Evolutionary conservation across 2,329 filamentous ascomycete genomes (phyloP).

Genomic region (Cladosporium sp.): DNA sequence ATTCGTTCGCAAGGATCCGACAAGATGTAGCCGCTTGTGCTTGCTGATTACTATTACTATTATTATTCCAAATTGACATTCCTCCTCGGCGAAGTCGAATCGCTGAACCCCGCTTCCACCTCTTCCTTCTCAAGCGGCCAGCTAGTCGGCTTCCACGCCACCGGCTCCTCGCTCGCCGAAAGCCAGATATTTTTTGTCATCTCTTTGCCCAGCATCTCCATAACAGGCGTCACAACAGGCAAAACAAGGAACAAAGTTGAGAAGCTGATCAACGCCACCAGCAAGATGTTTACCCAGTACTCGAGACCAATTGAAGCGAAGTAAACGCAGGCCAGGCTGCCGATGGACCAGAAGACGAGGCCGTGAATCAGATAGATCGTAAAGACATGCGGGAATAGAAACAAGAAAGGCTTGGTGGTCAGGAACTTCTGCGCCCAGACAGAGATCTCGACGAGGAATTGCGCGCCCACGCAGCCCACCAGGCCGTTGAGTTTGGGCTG

Average conservation of each 20-base stretch:
- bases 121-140: constrained; percentile 16
- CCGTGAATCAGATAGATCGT: constrained; percentile 46
- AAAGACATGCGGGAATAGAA: constrained; percentile 45
- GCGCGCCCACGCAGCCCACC: constrained; percentile 31
- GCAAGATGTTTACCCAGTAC: constrained; percentile 33
- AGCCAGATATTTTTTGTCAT: constrained; percentile 34
- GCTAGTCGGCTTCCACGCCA: constrained; percentile 26
- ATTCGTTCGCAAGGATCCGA: no score
- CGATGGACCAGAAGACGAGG: constrained; percentile 40
- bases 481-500: constrained; percentile 41
- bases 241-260: constrained; percentile 26
- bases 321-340: constrained; percentile 33
- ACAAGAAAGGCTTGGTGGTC: constrained; percentile 34
- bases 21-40: background rate
- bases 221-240: constrained; percentile 33
- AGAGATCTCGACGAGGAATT: constrained; percentile 30
- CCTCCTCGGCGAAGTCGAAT: background rate
- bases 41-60: background rate
- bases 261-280: constrained; percentile 35
- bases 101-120: background rate
- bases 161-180: constrained; percentile 30
- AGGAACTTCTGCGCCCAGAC: constrained; percentile 37
- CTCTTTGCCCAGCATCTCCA: constrained; percentile 36
- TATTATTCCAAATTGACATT: background rate
- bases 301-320: constrained; percentile 27